Evolutionary conservation across 1,284 basidiomycete species (phyloP), one percentile per base, ranked within the genome.

Genomic region (Gymnopus androsaceus): DNA sequence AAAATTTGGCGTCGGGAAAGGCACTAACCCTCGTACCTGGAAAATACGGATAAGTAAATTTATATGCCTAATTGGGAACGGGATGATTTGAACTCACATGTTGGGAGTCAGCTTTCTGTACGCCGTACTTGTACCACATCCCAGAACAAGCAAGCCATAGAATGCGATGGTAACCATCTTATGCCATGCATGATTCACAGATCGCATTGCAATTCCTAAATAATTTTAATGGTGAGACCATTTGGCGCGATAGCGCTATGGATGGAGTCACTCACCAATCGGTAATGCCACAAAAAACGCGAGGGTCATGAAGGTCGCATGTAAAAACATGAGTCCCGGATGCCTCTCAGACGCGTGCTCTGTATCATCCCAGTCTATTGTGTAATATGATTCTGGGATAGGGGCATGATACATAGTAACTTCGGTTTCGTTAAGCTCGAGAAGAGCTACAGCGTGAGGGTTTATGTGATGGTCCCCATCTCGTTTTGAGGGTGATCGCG

Each of bases 201-300:
- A 84, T 31, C 90, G 83, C 61, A 94, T 75, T 3, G 84, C 82
- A 61, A 94, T 90, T 30, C 82, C 92, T 93, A 67, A 27, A 17
- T n/a, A 19, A 23, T 36, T n/a, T 31, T 31, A 44, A 61, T 36
- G 19, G 11, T 38, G 33, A 19, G 25, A 28, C 21, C 38, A 21
- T 42, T 46, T 46, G n/a, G n/a, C n/a, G n/a, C 12, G 30, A 11
- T 7, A 54, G 41, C 40, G 23, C n/a, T n/a, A 46, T 49, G 54
- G n/a, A n/a, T n/a, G n/a, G 56, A 49, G 64, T n/a, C 41, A 66
- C 78, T 66, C 67, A 92, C 92, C 85, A 51, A 84, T 75, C 15
- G 92, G 91, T 19, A 93, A 78, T 17, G 85, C 81, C 12, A 84
- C 78, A 63, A 93, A 91, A 70, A 91, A 93, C 8, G 90, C 89